Evolutionary conservation across 257 asterid species (phyloP).

Genomic region (Solanum peruvianum): DNA sequence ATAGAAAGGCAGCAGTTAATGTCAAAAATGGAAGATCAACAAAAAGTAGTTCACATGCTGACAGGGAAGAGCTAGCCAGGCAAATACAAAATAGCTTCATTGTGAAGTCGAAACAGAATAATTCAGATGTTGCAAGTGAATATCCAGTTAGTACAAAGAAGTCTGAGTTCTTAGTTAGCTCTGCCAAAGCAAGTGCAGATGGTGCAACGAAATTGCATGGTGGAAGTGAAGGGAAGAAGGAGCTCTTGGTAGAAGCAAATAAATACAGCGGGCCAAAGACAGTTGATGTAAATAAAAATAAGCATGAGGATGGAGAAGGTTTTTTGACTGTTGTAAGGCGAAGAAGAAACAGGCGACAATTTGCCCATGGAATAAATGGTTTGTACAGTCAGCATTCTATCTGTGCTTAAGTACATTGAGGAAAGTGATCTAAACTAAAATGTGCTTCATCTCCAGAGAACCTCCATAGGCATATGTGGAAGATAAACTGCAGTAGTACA

Average conservation of each 20-base stretch:
- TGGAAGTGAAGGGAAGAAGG: constrained; percentile 42
- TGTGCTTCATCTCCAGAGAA: background rate
- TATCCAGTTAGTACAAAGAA: constrained; percentile 32
- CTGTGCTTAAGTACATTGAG: constrained; percentile 77
- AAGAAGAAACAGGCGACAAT: constrained; percentile 75
- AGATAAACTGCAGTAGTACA: background rate
- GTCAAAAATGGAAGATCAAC: constrained; percentile 32
- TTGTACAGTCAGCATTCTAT: constrained; percentile 71
- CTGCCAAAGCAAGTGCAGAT: constrained; percentile 74
- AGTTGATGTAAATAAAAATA: constrained; percentile 24
- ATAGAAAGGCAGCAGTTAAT: constrained; percentile 19
- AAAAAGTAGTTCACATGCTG: constrained; percentile 49
- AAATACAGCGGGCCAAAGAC: constrained; percentile 12
- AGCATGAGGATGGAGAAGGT: constrained; percentile 71
- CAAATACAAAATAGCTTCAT: constrained; percentile 90
- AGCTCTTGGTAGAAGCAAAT: constrained; percentile 13
- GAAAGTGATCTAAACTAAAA: background rate
- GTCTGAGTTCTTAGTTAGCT: constrained; percentile 28
- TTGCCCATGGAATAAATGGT: constrained; percentile 51
- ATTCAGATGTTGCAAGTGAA: constrained; percentile 38
- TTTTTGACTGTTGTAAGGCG: constrained; percentile 81
- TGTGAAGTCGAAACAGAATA: constrained; percentile 72
- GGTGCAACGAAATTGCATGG: constrained; percentile 60
- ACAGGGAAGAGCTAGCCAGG: constrained; percentile 83
- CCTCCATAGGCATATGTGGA: background rate